Base-by-base conservation (phyloP, 1,284 basidiomycete species). In the Cerrena zonata region DNA sequence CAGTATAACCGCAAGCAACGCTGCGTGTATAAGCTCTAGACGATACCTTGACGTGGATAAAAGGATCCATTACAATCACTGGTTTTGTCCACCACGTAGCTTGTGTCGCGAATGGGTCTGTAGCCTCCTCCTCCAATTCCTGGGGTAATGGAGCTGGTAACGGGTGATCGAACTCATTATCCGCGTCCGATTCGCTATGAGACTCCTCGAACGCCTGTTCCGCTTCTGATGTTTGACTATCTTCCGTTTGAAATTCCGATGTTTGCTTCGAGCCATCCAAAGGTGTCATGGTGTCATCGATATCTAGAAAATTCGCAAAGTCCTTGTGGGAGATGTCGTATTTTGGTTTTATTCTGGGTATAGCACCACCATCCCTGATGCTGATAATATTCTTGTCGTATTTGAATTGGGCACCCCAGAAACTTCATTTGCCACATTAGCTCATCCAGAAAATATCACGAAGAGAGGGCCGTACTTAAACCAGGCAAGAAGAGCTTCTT, bases 401-500 rank as follows among this genome's bases (percentile, higher is more conserved):
- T 5, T 30, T 1, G 40, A 52, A 50, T 36, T 56, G 50, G 19
- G 53, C 30, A 4, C 61, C 70, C 73, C 74, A 80, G 58, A 70
- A 79, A 42, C 79, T 80, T 24, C n/a, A n/a, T n/a, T n/a, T n/a
- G n/a, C n/a, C n/a, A n/a, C n/a, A n/a, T n/a, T n/a, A n/a, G n/a
- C n/a, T n/a, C n/a, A 21, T 18, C n/a, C 13, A 4, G 4, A 39
- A 39, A 15, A 5, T 39, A 15, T 5, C 37, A 39, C n/a, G 34
- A 36, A 11, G 34, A 39, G 37, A 39, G 37, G 4, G 37, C 45
- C 48, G 11, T 21, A 80, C 80, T 61, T 55, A 57, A 79, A 79
- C 77, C 76, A 82, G 2, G 68, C 66, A 2, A 54, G 45, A 34
- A 77, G 50, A 4, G 67, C 57, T 18, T 69, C 58, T 27, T 58